phyloP scores from a whole-genome alignment of 2,329 filamentous ascomycete genomes.

The Colletotrichum viniferum region DNA sequence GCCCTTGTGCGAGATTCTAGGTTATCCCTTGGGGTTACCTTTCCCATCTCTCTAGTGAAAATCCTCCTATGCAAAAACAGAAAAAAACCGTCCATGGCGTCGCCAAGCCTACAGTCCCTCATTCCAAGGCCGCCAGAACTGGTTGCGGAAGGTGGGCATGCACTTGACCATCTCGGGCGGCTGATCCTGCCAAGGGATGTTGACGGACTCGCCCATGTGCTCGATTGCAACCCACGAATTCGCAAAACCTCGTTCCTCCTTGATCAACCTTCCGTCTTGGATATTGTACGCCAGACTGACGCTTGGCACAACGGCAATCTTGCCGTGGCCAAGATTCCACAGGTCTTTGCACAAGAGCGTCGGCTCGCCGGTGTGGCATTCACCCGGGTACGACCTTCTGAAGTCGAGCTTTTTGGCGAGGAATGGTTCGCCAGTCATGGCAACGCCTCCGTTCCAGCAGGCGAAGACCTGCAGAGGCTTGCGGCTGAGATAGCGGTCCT shows the following conservation, averaged over 20 bases:
- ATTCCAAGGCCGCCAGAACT: conserved; percentile 49
- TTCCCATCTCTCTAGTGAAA: neutral
- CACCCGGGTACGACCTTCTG: conserved; percentile 38
- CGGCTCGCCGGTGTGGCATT: conserved; percentile 61
- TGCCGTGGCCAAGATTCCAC: conserved; percentile 53
- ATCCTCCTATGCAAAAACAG: neutral
- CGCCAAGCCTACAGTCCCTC: conserved; percentile 24
- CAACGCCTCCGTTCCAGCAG: conserved; percentile 64
- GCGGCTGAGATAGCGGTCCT: conserved; percentile 33
- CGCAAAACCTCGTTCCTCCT: conserved; percentile 54
- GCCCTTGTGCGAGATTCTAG: neutral
- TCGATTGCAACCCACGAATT: conserved; percentile 8
- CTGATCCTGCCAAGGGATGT: conserved; percentile 45
- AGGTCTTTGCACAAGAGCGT: conserved; percentile 62
- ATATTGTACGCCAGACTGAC: conserved; percentile 61
- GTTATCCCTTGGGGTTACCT: neutral
- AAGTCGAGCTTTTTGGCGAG: conserved; percentile 45
- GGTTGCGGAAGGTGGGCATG: conserved; percentile 45
- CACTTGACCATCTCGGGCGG: conserved; percentile 54
- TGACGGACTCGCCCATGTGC: conserved; percentile 26
- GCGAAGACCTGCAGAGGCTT: conserved; percentile 63
- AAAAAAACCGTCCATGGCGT: neutral
- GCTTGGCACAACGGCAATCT: conserved; percentile 59
- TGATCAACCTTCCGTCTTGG: conserved; percentile 47
- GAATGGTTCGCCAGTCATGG: conserved; percentile 52